phyloP scores from a whole-genome alignment of 441 rosid genomes.

The Erodium texanum region DNA sequence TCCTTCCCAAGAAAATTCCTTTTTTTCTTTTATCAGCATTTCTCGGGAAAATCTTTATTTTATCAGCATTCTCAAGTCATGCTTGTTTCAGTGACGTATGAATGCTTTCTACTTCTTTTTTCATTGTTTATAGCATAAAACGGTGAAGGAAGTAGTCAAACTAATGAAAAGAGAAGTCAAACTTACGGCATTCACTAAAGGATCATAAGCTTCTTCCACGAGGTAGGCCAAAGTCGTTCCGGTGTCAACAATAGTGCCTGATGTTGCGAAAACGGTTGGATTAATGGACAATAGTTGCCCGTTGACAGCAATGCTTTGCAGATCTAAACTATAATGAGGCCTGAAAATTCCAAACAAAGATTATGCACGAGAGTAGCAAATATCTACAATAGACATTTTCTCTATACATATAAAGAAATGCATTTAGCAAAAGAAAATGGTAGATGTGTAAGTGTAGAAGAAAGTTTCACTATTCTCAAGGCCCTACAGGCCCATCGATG shows the following conservation, averaged over 20 bases:
- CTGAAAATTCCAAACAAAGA: conserved; percentile 28
- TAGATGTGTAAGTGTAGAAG: neutral
- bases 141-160: neutral
- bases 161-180: conserved; percentile 5
- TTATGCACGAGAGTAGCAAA: neutral
- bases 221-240: conserved; percentile 71
- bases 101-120: neutral
- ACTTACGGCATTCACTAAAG: conserved; percentile 60
- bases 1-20: no score
- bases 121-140: neutral
- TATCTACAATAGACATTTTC: neutral
- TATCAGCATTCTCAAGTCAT: no score
- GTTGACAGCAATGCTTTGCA: conserved; percentile 50
- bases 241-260: conserved; percentile 63
- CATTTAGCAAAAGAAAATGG: neutral
- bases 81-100: neutral
- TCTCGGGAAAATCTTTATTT: no score
- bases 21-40: no score
- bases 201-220: conserved; percentile 60
- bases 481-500: neutral
- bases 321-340: conserved; percentile 64
- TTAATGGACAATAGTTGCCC: conserved; percentile 46
- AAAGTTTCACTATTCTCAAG: conserved; percentile 4
- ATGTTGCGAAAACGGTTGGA: conserved; percentile 39
- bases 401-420: neutral